Evolutionary conservation across 257 asterid genomes (phyloP).

Genomic region (Lycium ferocissimum): DNA sequence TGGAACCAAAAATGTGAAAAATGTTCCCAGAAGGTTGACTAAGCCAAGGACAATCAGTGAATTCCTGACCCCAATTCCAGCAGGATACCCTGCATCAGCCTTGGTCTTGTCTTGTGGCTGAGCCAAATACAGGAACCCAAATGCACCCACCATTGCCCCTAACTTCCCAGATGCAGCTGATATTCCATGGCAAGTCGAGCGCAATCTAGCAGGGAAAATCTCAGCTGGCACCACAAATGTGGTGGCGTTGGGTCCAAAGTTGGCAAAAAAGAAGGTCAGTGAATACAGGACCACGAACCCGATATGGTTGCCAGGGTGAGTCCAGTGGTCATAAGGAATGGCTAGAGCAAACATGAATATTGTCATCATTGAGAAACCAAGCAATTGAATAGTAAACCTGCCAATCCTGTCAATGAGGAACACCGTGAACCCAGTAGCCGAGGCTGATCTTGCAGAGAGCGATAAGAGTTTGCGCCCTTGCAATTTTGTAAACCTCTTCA

Average conservation of each 20-base stretch:
- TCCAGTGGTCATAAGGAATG: slow-evolving; percentile 28
- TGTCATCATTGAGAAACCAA: slow-evolving; percentile 25
- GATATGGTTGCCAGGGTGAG: background rate
- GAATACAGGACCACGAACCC: slow-evolving; percentile 23
- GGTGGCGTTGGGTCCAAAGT: slow-evolving; percentile 29
- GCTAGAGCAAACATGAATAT: slow-evolving; percentile 26
- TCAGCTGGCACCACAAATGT: slow-evolving; percentile 28
- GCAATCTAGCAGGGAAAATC: background rate
- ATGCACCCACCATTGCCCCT: slow-evolving; percentile 76
- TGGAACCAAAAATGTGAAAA: slow-evolving; percentile 64
- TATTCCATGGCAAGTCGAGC: slow-evolving; percentile 51
- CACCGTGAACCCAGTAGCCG: background rate
- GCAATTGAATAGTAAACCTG: slow-evolving; percentile 18
- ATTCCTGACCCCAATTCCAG: slow-evolving; percentile 67
- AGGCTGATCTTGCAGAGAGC: no score
- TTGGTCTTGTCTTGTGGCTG: slow-evolving; percentile 56
- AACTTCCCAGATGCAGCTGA: slow-evolving; percentile 71
- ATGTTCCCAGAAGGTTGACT: slow-evolving; percentile 50
- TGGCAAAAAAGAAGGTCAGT: slow-evolving; percentile 9
- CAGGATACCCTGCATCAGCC: slow-evolving; percentile 64
- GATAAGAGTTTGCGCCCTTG: no score
- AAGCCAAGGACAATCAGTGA: slow-evolving; percentile 60
- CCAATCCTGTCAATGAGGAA: slow-evolving; percentile 11
- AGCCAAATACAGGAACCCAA: slow-evolving; percentile 67
- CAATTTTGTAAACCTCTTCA: no score